These are phyloP conservation scores for Nitzschia putrida DNA, from an alignment of 108 stramenopile genomes.

Conservation along the genomic window DNA sequence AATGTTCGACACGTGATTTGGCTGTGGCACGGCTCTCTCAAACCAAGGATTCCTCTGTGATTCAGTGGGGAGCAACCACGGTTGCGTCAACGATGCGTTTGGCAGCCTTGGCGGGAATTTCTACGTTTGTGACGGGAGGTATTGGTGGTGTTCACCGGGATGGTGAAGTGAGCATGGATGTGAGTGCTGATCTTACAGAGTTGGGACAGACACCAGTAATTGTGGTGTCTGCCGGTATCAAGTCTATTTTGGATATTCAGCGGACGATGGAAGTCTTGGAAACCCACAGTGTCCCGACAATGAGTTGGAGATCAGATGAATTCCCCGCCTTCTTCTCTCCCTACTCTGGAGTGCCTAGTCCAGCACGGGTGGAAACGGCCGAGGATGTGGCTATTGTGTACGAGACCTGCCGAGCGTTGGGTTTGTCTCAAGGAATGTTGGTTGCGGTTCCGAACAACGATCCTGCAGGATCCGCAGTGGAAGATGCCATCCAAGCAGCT, in stretches of 20 bases:
- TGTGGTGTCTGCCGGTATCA: slow-evolving; percentile 98
- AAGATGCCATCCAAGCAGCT: slow-evolving; percentile 82
- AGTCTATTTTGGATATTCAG: slow-evolving; percentile 93
- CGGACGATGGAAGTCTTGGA: slow-evolving; percentile 96
- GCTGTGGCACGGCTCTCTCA: slow-evolving; percentile 57
- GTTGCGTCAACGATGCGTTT: slow-evolving; percentile 87
- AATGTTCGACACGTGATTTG: slow-evolving; percentile 93
- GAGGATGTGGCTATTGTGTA: slow-evolving; percentile 77
- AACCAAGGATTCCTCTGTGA: neutral
- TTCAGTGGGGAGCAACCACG: slow-evolving; percentile 49
- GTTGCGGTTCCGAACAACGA: slow-evolving; percentile 94
- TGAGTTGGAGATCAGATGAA: slow-evolving; percentile 74
- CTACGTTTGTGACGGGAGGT: slow-evolving; percentile 93
- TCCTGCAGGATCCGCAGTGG: slow-evolving; percentile 84
- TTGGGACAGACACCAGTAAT: slow-evolving; percentile 87
- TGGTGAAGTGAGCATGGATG: slow-evolving; percentile 80
- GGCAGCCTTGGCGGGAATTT: slow-evolving; percentile 87
- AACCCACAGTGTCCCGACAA: slow-evolving; percentile 90
- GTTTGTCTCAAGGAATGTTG: slow-evolving; percentile 79
- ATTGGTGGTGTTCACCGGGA: slow-evolving; percentile 95
- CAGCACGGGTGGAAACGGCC: slow-evolving; percentile 66
- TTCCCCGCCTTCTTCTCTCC: slow-evolving; percentile 99
- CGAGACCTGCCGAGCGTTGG: slow-evolving; percentile 51
- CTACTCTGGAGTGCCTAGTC: slow-evolving; percentile 59
- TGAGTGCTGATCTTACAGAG: slow-evolving; percentile 94